A percentile compares a stretch with the other conserved stretches of the same genome.
Conservation (phyloP, 129 eudicot genomes). For the Tagetes erecta region DNA sequence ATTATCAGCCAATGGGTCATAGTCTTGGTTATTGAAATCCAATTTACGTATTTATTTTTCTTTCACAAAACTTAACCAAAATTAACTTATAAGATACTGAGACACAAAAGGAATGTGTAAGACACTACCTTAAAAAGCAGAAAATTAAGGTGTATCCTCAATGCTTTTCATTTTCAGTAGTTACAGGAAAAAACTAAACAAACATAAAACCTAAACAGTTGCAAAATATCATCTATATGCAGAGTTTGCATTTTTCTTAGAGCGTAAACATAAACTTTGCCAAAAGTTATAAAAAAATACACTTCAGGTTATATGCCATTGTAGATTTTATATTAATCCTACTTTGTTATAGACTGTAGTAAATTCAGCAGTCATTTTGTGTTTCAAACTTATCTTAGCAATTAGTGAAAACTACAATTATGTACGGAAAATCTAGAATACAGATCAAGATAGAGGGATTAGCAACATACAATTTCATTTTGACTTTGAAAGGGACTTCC, state of each 20-base stretch:
- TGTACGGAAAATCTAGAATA: not conserved
- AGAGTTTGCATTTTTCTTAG: not conserved
- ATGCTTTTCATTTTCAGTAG: not conserved
- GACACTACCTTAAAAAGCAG: not conserved
- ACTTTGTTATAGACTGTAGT: not conserved
- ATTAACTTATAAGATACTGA: not conserved
- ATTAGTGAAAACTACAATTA: not conserved
- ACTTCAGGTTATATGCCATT: constrained; percentile 4
- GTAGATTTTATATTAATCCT: constrained; percentile 5
- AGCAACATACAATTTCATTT: constrained; percentile 65
- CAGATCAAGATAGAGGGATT: constrained; percentile 8
- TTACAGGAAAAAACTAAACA: not conserved
- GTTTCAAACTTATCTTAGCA: not conserved
- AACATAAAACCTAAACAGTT: not conserved
- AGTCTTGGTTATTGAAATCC: too few species aligned
- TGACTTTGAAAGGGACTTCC: constrained; percentile 87
- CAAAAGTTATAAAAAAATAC: not conserved
- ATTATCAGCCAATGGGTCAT: too few species aligned
- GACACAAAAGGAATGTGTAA: not conserved
- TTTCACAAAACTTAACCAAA: not conserved
- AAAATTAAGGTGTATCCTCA: not conserved
- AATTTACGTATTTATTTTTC: not conserved
- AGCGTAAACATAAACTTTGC: not conserved
- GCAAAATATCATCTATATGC: not conserved
- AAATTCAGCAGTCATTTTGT: constrained; percentile 15